A percentile compares a stretch with the other conserved stretches of the same genome.
Evolutionary conservation across 164 flowering plant genomes (phyloP).

Genomic region (Saururus chinensis): DNA sequence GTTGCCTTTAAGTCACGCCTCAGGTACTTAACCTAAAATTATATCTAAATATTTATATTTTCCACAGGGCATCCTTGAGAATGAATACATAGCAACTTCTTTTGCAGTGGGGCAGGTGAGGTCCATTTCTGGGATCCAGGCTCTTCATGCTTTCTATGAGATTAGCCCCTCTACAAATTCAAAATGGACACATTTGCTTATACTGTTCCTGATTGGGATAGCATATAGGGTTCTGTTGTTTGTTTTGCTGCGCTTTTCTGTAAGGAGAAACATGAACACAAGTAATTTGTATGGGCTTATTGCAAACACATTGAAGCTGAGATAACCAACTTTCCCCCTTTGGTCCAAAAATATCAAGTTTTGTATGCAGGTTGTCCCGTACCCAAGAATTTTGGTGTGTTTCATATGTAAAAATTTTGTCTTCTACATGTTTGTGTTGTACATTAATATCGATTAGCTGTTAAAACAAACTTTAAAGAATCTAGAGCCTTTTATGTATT

Average conservation of each 20-base stretch:
- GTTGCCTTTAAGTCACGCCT: too few relatives aligned
- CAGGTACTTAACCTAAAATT: too few relatives aligned
- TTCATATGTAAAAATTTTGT: too few relatives aligned
- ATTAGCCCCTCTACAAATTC: conserved; percentile 46
- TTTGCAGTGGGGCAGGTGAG: conserved; percentile 92
- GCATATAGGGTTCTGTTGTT: conserved; percentile 60
- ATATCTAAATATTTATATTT: too few relatives aligned
- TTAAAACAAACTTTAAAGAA: too few relatives aligned
- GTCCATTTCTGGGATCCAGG: conserved; percentile 72
- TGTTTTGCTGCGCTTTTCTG: conserved; percentile 43
- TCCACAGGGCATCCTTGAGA: conserved; percentile 82
- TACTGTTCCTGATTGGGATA: conserved; percentile 68
- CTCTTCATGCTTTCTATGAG: conserved; percentile 56
- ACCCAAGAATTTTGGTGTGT: too few relatives aligned
- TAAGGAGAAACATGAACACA: conserved; percentile 21
- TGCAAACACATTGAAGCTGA: conserved; percentile 20
- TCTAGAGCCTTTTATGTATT: too few relatives aligned
- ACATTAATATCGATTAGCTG: too few relatives aligned
- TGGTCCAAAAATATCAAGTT: too few relatives aligned
- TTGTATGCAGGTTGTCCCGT: too few relatives aligned
- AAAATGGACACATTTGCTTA: conserved; percentile 76
- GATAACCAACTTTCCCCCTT: conserved; percentile 20
- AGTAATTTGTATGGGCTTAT: conserved; percentile 26
- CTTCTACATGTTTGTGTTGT: too few relatives aligned
- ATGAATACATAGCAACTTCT: conserved; percentile 74